Evolutionary conservation across 352 stramenopile genomes (phyloP).

Genomic region (Ophiocytium majus): DNA sequence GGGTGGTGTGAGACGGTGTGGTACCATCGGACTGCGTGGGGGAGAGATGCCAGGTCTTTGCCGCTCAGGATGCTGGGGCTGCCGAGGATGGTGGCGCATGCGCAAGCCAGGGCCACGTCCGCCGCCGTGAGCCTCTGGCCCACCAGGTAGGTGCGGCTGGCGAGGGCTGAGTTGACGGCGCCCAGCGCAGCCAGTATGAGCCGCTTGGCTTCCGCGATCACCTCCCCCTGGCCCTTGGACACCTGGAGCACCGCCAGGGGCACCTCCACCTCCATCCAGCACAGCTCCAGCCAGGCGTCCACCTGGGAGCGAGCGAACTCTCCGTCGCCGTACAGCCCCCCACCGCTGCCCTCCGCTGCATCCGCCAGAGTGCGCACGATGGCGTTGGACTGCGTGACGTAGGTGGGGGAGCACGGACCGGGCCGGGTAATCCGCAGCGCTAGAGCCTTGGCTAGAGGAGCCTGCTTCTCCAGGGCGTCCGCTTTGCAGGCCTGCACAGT

Average conservation of each 20-base stretch:
- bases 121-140: constrained; percentile 60
- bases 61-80: constrained; percentile 15
- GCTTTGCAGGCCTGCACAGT: constrained; percentile 32
- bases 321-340: constrained; percentile 56
- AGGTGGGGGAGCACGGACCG: background rate
- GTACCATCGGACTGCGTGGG: constrained; percentile 51
- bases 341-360: constrained; percentile 24
- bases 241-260: constrained; percentile 42
- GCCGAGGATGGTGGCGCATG: constrained; percentile 22
- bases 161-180: constrained; percentile 58
- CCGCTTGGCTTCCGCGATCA: constrained; percentile 56
- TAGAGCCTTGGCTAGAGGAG: constrained; percentile 32
- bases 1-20: constrained; percentile 53
- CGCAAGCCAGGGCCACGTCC: constrained; percentile 62
- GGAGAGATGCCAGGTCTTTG: constrained; percentile 37
- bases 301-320: constrained; percentile 56
- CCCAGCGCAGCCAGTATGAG: constrained; percentile 56
- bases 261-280: constrained; percentile 59
- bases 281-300: constrained; percentile 65
- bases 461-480: constrained; percentile 31
- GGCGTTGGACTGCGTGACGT: constrained; percentile 57
- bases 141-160: constrained; percentile 59
- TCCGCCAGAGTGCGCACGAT: constrained; percentile 57
- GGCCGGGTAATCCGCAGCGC: constrained; percentile 38
- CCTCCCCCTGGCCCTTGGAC: constrained; percentile 30